Evolutionary conservation across 163 green algal genomes (phyloP), one percentile per base, ranked within the genome.

Genomic region (Scenedesmus sp.): DNA sequence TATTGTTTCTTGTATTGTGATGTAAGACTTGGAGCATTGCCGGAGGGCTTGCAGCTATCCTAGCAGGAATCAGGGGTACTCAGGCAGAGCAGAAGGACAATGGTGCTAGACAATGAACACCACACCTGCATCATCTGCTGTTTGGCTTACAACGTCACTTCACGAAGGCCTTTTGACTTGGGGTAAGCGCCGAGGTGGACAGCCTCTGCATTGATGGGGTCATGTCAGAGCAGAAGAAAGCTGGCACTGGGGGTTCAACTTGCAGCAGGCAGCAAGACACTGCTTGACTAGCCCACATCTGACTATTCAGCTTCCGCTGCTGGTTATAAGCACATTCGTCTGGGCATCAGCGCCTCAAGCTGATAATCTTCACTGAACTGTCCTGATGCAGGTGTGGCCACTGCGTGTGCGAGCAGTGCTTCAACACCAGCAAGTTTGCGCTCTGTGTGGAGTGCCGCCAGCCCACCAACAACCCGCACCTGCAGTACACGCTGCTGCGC

Each of bases 351-450:
- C 66, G 16, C 2, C 2, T 76, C 16, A 76, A 34, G 16, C 16
- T 76, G 3, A 34, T 4, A 34, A 34, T 34, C 34, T 0, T 46
- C 34, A 13, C 16, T 26, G 76, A 6, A 84, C 76, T 18, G 10
- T 8, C 66, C 18, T 76, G 10, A 4, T 82, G 85, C 52, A 89
- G 85, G 85, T 89, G 85, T 10, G 85, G 85, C 5, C 85, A 89
- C 62, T 89, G 85, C 73, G 85, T 89, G 73, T 89, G 85, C 52
- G 85, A 89, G 85, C 62, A 82, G 85, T 89, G 85, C 62, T 89
- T 82, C 62, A 82, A 81, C 15, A 62, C 85, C 85, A 89, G 85
- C 85, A 81, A 66, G 85, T 56, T 89, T 13, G n/a, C 62, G 13
- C 13, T 82, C 54, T 90, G 86, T 90, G 64, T 70, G n/a, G 86